Evolutionary conservation across 345 rosid genomes (phyloP), one percentile per base, ranked within the genome.

Genomic region (Capsella bursapastoris): DNA sequence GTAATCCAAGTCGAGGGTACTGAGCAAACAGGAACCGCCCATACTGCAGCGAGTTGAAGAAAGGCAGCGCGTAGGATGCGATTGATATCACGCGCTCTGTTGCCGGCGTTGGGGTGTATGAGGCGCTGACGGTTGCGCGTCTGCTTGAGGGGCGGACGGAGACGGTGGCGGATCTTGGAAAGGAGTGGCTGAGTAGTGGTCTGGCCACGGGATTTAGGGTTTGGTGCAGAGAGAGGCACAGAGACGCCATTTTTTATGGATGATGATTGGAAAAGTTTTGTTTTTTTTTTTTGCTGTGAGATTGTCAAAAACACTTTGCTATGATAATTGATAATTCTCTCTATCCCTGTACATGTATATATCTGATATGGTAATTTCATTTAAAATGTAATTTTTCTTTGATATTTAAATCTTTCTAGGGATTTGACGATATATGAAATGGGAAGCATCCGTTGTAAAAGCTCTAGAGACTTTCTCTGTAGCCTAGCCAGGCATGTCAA

Each of bases 31-130:
- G 87, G 85, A 85, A 88, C 29, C 91, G 84, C 0, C 97, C 97
- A 82, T 91, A 91, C 74, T 88, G 98, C 68, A 91, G 83, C 16
- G 95, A 84, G 66, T 89, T 89, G 84, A 94, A 84, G 86, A 94
- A 91, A 0, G 97, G 98, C 25, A 94, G 90, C 12, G 90, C 79
- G 87, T 93, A 93, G 7, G 98, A 72, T 0, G 80, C 89, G 71
- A 87, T 87, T 27, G 97, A 83, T 66, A 91, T 82, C 44, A 91
- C 68, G 51, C 98, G 91, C 32, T 93, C 97, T 0, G 84, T 79
- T 8, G 95, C 98, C 1, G 97, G 92, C 3, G 92, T 88, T n/a
- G 93, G 83, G 22, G 69, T 89, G 82, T 79, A 81, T 37, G 92
- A 88, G 50, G 85, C 84, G 41, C 84, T 83, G 3, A 81, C 27